Evolutionary conservation across 2,329 filamentous ascomycete species (phyloP).

Genomic region (Alternaria sp.): DNA sequence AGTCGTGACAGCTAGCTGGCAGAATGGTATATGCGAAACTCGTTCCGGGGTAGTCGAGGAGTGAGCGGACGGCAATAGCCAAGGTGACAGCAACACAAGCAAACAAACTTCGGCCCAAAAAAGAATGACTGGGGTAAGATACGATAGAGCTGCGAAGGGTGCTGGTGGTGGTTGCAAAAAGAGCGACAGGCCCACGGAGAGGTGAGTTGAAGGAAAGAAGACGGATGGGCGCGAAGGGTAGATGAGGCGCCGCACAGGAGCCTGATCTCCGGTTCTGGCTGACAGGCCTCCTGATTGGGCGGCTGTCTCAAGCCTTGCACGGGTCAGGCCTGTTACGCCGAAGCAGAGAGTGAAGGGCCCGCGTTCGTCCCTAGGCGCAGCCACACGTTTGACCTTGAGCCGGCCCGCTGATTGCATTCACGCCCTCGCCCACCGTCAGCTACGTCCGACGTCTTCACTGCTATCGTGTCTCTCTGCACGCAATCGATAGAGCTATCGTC

Average conservation of each 20-base stretch:
- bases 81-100: constrained; percentile 19
- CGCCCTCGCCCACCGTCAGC: neutral
- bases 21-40: constrained; percentile 12
- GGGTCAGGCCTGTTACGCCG: constrained; percentile 25
- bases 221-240: constrained; percentile 38
- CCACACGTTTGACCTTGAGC: constrained; percentile 36
- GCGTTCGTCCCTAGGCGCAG: constrained; percentile 18
- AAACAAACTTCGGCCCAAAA: constrained; percentile 36
- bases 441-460: neutral
- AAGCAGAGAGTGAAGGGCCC: constrained; percentile 14
- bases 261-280: constrained; percentile 29
- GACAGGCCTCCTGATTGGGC: constrained; percentile 31
- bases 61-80: constrained; percentile 13
- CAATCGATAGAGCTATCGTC: constrained; percentile 13
- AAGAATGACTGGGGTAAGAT: constrained; percentile 51
- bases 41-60: constrained; percentile 19
- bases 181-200: constrained; percentile 39
- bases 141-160: constrained; percentile 25
- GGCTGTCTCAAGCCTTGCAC: constrained; percentile 25
- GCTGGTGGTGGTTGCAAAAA: constrained; percentile 30
- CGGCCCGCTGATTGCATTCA: constrained; percentile 16
- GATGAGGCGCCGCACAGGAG: constrained; percentile 39
- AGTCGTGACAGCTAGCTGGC: constrained; percentile 30
- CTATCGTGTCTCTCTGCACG: neutral
- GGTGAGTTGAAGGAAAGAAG: constrained; percentile 42